Percentiles rank a stretch among this genome's conserved stretches.
Evolutionary conservation across 176 grass and related monocot genomes (phyloP).

Genomic region (Carex cristatella): DNA sequence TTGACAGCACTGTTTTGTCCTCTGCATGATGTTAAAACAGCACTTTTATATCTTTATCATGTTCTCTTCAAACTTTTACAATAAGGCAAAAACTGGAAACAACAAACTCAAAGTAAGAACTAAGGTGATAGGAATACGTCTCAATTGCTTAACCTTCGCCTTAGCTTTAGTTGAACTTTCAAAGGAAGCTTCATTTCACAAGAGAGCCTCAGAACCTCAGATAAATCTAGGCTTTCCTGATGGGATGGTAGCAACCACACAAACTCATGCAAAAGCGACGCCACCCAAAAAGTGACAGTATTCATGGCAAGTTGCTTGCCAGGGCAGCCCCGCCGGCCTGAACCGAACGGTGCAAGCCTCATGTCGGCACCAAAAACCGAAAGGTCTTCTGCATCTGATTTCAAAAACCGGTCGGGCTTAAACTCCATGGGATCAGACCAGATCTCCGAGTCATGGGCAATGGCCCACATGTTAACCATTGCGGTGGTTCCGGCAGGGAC

Average conservation of each 20-base stretch:
- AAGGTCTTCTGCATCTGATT: neutral
- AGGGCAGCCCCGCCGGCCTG: conserved; percentile 63
- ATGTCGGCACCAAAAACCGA: conserved; percentile 50
- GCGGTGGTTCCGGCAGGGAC: conserved; percentile 73
- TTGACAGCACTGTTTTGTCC: too few relatives aligned
- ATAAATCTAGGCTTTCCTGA: conserved; percentile 30
- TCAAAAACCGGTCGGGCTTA: conserved; percentile 42
- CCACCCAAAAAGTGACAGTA: conserved; percentile 71
- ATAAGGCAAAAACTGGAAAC: neutral
- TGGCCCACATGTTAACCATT: conserved; percentile 99
- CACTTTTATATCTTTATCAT: too few relatives aligned
- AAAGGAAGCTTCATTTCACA: conserved; percentile 81
- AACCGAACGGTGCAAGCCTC: conserved; percentile 73
- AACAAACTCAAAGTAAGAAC: neutral
- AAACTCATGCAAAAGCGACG: conserved; percentile 69
- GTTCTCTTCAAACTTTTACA: too few relatives aligned
- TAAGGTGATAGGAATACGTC: too few relatives aligned
- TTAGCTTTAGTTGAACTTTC: conserved; percentile 22
- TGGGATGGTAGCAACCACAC: conserved; percentile 18
- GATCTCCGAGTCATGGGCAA: conserved; percentile 54
- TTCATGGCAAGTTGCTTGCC: conserved; percentile 83
- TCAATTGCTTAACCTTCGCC: neutral
- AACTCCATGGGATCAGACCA: conserved; percentile 58
- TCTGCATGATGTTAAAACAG: too few relatives aligned
- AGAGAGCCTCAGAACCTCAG: conserved; percentile 70